Conservation (phyloP, 306 rosid species). For the Pachyrhizus erosus region DNA sequence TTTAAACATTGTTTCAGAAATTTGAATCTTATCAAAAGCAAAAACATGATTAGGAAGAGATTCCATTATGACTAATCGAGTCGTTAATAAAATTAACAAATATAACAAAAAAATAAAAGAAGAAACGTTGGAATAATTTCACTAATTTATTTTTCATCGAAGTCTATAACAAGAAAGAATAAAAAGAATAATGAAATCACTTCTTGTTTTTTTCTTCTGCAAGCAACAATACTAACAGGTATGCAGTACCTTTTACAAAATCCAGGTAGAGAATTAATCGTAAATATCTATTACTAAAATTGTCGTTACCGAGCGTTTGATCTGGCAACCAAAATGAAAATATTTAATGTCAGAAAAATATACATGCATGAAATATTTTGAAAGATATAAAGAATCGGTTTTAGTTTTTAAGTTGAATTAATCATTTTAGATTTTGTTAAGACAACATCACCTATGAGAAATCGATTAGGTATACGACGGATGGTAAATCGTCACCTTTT, state of each 20-base stretch:
- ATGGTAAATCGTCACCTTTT: background rate
- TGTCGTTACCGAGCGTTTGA: background rate
- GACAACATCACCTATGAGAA: background rate
- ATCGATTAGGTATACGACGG: background rate
- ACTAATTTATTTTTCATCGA: background rate
- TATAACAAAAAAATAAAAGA: too few species aligned
- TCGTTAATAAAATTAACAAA: too few species aligned
- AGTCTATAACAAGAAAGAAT: background rate
- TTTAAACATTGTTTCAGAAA: too few species aligned
- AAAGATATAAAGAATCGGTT: conserved; percentile 1
- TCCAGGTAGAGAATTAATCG: too few species aligned
- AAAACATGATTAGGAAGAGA: too few species aligned
- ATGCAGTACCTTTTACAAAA: background rate
- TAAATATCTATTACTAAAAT: background rate
- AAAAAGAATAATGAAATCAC: too few species aligned
- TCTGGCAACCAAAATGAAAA: background rate
- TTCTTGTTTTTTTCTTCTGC: background rate
- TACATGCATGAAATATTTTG: background rate
- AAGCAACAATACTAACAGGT: background rate
- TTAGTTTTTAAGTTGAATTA: conserved; percentile 13
- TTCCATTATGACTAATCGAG: too few species aligned
- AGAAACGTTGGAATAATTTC: background rate
- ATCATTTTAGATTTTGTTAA: background rate
- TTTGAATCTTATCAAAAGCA: too few species aligned
- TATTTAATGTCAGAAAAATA: background rate